Percentiles rank a stretch among this genome's conserved stretches.
phyloP scores from a whole-genome alignment of 495 filamentous ascomycete species.

The Pyrenula massariospora region DNA sequence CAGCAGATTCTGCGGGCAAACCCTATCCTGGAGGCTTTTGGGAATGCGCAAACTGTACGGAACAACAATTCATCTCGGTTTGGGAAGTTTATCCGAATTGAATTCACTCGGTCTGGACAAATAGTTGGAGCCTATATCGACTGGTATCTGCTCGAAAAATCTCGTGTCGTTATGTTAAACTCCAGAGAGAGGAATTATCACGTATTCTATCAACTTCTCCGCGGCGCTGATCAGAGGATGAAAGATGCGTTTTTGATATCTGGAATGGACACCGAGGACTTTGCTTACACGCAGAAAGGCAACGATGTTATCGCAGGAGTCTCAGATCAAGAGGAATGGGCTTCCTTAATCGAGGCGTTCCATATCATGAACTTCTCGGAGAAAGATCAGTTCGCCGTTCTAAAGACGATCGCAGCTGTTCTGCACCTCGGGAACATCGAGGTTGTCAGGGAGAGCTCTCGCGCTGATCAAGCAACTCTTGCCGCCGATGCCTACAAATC shows the following conservation, averaged over 20 bases:
- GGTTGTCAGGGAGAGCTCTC: constrained; percentile 77
- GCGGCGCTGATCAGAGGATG: constrained; percentile 62
- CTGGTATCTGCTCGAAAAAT: constrained; percentile 98
- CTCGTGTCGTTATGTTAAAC: constrained; percentile 81
- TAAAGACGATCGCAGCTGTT: constrained; percentile 81
- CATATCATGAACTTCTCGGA: constrained; percentile 88
- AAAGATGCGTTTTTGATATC: constrained; percentile 66
- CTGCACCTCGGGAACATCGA: constrained; percentile 88
- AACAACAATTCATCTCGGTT: constrained; percentile 99
- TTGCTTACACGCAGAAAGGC: constrained; percentile 80
- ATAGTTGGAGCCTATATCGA: constrained; percentile 96
- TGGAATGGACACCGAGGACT: constrained; percentile 66
- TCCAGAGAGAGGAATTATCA: constrained; percentile 90
- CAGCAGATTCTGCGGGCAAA: constrained; percentile 95
- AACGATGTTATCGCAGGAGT: constrained; percentile 86
- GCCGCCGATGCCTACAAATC: constrained; percentile 57
- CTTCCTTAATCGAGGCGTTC: constrained; percentile 81
- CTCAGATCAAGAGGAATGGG: constrained; percentile 87
- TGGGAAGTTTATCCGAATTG: constrained; percentile 97
- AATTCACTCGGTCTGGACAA: constrained; percentile 80
- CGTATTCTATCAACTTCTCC: constrained; percentile 90
- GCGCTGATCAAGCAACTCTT: constrained; percentile 82
- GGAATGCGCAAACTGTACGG: constrained; percentile 92
- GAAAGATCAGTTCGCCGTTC: constrained; percentile 68
- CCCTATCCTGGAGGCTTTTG: constrained; percentile 95